A percentile compares a stretch with the other conserved stretches of the same genome.
Conservation (phyloP, 148 eudicot species). For the Fagopyrum esculentum region DNA sequence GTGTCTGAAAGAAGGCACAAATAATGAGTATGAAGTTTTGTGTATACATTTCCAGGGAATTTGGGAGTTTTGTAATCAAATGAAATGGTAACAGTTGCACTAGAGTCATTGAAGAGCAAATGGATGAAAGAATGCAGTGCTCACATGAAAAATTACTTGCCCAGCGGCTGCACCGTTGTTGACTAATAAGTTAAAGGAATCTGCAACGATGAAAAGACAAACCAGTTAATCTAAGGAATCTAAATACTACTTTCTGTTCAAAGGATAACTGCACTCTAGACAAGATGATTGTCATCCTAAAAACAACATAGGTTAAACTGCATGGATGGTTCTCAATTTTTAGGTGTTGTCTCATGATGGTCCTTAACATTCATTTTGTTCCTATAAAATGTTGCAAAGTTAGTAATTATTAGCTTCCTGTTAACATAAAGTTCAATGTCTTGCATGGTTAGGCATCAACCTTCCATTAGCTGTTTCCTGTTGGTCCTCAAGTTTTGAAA, state of each 20-base stretch:
- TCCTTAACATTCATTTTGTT: no score
- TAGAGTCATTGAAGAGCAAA: neutral
- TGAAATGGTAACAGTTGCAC: neutral
- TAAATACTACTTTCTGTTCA: neutral
- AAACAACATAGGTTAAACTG: neutral
- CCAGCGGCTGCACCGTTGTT: conserved; percentile 96
- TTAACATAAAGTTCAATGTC: no score
- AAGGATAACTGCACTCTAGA: neutral
- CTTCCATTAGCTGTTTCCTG: no score
- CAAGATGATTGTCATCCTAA: neutral
- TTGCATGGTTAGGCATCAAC: no score
- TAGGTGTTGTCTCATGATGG: no score
- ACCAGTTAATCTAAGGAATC: neutral
- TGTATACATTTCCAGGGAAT: neutral
- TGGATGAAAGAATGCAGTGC: conserved; percentile 9
- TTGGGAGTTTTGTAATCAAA: neutral
- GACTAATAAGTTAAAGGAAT: conserved; percentile 93
- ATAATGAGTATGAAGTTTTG: conserved; percentile 7
- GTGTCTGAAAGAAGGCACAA: conserved; percentile 46
- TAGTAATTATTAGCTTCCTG: no score
- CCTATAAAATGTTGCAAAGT: no score
- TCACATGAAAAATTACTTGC: conserved; percentile 92
- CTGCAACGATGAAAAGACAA: conserved; percentile 28
- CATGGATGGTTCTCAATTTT: neutral
- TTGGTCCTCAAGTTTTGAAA: no score